These are phyloP conservation scores for Colletotrichum endophyticum DNA, from an alignment of 2,329 filamentous ascomycete genomes.

Conservation along the genomic window DNA sequence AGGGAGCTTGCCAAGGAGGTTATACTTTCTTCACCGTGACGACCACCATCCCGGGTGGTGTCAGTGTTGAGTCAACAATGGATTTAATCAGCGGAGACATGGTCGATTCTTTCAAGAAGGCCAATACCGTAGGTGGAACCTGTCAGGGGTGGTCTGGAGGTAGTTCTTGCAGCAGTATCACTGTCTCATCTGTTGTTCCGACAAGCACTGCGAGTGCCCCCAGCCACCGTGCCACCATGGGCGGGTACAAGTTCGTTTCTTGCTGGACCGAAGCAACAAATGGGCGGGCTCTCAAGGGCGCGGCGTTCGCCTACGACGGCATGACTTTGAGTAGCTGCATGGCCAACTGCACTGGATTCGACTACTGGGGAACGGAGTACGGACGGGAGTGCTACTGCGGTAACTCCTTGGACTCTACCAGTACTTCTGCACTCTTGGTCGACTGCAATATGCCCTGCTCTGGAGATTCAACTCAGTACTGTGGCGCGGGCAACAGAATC, in stretches of 20 bases:
- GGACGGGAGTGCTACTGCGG: constrained; percentile 59
- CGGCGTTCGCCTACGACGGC: constrained; percentile 45
- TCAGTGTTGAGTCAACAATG: constrained; percentile 49
- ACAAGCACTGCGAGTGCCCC: constrained; percentile 29
- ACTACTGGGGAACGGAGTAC: constrained; percentile 57
- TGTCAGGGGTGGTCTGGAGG: constrained; percentile 45
- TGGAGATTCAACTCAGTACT: constrained; percentile 46
- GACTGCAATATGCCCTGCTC: constrained; percentile 45
- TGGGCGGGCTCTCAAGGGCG: constrained; percentile 48
- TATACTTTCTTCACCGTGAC: constrained; percentile 54
- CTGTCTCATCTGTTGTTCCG: constrained; percentile 10
- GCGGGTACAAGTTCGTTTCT: constrained; percentile 62
- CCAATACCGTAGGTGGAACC: constrained; percentile 45
- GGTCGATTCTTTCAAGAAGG: constrained; percentile 54
- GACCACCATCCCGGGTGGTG: constrained; percentile 47
- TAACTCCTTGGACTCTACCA: constrained; percentile 33
- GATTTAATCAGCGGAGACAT: constrained; percentile 47
- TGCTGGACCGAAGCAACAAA: constrained; percentile 61
- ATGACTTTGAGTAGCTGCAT: constrained; percentile 57
- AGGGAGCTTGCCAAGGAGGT: constrained; percentile 48
- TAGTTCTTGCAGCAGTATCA: constrained; percentile 27
- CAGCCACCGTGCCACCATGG: constrained; percentile 43
- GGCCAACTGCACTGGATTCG: constrained; percentile 48
- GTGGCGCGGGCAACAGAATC: constrained; percentile 46
- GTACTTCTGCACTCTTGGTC: constrained; percentile 29